Base-by-base conservation (phyloP, 169 alveolate species). In the Plasmodium fragile region DNA sequence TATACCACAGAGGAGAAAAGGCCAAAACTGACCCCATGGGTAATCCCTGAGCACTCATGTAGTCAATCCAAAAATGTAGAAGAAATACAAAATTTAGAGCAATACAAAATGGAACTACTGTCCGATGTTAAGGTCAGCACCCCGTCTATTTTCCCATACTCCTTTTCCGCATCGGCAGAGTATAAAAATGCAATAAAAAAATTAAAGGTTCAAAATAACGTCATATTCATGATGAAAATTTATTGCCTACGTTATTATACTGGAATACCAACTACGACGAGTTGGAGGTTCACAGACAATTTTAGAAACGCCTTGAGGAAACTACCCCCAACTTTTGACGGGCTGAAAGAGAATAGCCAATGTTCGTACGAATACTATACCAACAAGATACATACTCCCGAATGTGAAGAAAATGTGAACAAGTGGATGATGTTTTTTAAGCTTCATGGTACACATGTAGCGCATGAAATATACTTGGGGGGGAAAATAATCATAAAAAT, bases 191-290 rank as follows among this genome's bases (percentile, higher is more conserved):
- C 95, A 39, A 95, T 96, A 43, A 93, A 94, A 55, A 92, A 95
- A 30, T 41, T 96, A n/a, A 92, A 96, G 30, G 77, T 90, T 16
- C 92, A 96, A 53, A 92, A 95, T 34, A 87, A 77, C 16, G 87
- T 92, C 77, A 96, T 89, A 80, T 97, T 95, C 90, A 84, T 97
- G 80, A 85, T 96, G 93, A 95, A 96, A 92, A 97, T 97, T 11
- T 97, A 97, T 89, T 97, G 98, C 81, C 93, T 96, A 53, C 89
- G 98, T 65, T 97, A 97, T 77, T 97, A 95, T 52, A 98, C 97
- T 5, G 98, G 98, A 8, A 85, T 97, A 43, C 92, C 94, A 32
- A 93, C 80, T 59, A 93, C 95, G 52, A 92, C 72, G 8, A 85
- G 28, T 8, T 53, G 97, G 92, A 84, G 89, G 53, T 93, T 96